Base-by-base conservation (phyloP, 257 asterid genomes). In the Solanum appendiculatum region DNA sequence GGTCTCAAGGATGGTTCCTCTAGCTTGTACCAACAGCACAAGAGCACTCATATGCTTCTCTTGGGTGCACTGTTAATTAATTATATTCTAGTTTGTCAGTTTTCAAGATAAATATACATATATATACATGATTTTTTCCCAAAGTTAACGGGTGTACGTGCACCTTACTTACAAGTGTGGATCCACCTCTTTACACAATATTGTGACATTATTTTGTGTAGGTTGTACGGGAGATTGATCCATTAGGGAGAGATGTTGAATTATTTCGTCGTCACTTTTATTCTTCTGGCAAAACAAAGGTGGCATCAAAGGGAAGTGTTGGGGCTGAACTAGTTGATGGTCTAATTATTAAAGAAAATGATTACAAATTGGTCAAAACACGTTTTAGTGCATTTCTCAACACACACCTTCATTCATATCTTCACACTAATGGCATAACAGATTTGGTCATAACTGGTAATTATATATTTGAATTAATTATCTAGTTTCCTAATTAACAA, bases 261-360 rank as follows among this genome's bases (percentile, higher is more conserved):
- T 87, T 94, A 33, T 94, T 96, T 74, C 94, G 96, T 6, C 88
- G 94, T 86, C 93, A 93, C 83, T 84, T 92, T 73, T 95, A 93
- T 39, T 78, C 90, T 74, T 77, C 89, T 20, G 94, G 89, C 66
- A 81, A 92, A 91, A 93, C 98, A 36, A 94, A 91, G 68, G 98
- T 98, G 9, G 90, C 96, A 9, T 90, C 94, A 63, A 95, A 89
- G 88, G 98, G 97, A 39, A 89, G 92, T 23, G 87, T 88, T 23
- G 99, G 99, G 16, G 98, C 98, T 74, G 98, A 95, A 86, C 87
- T 94, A 86, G 95, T 91, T 51, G 97, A 95, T 48, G 98, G 98
- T 51, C 93, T 95, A 29, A 91, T 86, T 83, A 93, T 95, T 82
- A 72, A 91, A 90, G 95, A 93, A 29, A 90, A 78, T 11, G 97